phyloP scores from a whole-genome alignment of 129 eudicot species.

The Helichrysum umbraculigerum region DNA sequence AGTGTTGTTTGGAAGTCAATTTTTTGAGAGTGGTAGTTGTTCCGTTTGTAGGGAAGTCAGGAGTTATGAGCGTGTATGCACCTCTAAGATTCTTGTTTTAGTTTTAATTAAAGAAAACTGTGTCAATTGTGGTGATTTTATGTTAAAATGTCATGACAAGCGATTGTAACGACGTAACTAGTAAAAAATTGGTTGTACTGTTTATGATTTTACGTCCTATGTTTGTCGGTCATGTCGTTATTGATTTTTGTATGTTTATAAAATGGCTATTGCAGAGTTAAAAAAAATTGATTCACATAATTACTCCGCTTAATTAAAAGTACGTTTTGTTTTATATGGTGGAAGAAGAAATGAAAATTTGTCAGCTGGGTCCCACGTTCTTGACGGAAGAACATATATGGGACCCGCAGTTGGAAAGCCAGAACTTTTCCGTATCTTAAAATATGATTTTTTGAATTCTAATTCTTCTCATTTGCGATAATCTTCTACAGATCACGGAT shows the following conservation, averaged over 20 bases:
- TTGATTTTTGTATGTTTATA: conserved; percentile 2
- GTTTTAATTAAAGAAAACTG: conserved; percentile 4
- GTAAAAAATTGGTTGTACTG: neutral
- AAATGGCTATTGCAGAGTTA: neutral
- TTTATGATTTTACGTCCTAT: neutral
- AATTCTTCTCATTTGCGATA: conserved; percentile 15
- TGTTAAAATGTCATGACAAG: neutral
- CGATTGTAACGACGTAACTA: neutral
- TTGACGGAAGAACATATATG: neutral
- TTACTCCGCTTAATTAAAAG: neutral
- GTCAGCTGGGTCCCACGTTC: conserved; percentile 6
- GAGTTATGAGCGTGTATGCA: conserved; percentile 16
- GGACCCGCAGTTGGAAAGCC: conserved; percentile 5
- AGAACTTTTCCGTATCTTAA: neutral
- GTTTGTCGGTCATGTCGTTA: conserved; percentile 2
- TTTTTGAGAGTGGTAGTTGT: neutral
- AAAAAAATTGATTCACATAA: neutral
- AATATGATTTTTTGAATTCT: conserved; percentile 21
- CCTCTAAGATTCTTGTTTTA: neutral
- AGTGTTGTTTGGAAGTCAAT: neutral
- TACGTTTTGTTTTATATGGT: neutral
- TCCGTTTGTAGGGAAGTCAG: neutral
- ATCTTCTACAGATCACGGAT: conserved; percentile 61
- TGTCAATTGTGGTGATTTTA: conserved; percentile 13
- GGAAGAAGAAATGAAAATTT: neutral